Evolutionary conservation across 352 stramenopile species (phyloP), one percentile per base, ranked within the genome.

Genomic region (Pythium myriotylum): DNA sequence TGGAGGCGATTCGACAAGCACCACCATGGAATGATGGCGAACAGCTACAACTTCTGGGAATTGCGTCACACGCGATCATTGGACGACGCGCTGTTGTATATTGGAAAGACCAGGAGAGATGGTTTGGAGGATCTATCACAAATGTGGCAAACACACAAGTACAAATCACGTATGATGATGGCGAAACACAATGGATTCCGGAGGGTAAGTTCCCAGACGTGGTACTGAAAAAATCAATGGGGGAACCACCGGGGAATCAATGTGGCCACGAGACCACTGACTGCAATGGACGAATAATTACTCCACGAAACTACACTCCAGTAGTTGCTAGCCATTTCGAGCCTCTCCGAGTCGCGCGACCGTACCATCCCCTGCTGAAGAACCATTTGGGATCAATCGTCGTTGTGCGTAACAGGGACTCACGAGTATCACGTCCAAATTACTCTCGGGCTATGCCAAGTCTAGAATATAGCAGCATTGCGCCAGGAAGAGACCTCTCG

Each of bases 161-260:
- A 9, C 61, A 72, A 32, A 57, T 85, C 24, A 33, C 67, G 12
- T 88, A 85, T 48, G 73, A 86, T n/a, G 74, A 86, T 24, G 72
- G 74, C 22, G 79, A 86, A 33, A 53, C 59, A 23, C 72, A 76
- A 19, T 88, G 76, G 76, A 65, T 86, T 14, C 2, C 39, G 23
- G 29, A 49, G 50, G 14, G 19, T 13, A 19, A 37, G 17, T 79
- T 84, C 51, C 57, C 52, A 16, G 68, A 73, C 43, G 70, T 86
- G 8, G 56, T 86, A 8, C 26, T 85, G 48, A 29, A 67, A 2
- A 4, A 27, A 35, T 10, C 29, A 35, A 35, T 35, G 10, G 29
- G 5, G 5, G 29, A 35, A 35, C 10, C 29, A 35, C 5, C 10
- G 29, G 10, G 29, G 10, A 35, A 35, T 10, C 5, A 35, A 35